Conservation (phyloP, 2,329 filamentous ascomycete genomes). For the Alternaria consortialis region DNA sequence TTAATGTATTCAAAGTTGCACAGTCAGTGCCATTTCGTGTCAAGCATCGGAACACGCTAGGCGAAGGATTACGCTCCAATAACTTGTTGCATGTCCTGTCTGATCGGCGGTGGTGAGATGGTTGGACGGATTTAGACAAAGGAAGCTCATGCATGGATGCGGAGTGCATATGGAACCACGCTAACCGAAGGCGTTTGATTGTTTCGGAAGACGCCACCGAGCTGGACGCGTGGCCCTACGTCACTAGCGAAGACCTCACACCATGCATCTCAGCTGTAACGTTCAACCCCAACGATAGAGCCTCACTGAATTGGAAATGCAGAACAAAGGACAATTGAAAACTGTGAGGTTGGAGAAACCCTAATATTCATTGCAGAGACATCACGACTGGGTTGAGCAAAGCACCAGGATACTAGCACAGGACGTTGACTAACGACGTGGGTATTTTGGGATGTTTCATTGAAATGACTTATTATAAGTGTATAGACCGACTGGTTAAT, state of each 20-base stretch:
- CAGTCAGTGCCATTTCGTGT: background rate
- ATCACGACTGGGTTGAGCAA: background rate
- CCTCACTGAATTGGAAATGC: too few species aligned
- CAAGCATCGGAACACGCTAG: background rate
- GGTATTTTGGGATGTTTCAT: conserved; percentile 9
- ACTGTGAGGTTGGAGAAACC: too few species aligned
- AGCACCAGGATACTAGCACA: background rate
- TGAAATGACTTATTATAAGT: conserved; percentile 16
- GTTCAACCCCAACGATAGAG: background rate
- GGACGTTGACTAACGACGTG: fast-evolving
- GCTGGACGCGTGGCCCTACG: conserved; percentile 9
- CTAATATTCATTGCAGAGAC: background rate
- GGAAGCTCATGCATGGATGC: conserved; percentile 1
- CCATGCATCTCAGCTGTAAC: background rate
- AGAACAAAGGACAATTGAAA: background rate
- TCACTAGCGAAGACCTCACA: conserved; percentile 9
- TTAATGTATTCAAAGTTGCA: background rate
- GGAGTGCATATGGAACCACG: conserved; percentile 1
- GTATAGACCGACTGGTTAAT: conserved; percentile 6
- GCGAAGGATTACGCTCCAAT: background rate
- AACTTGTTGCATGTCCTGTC: background rate
- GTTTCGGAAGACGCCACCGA: conserved; percentile 5
- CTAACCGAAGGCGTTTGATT: conserved; percentile 5
- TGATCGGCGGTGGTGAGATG: background rate
- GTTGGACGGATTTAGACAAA: background rate